phyloP scores from a whole-genome alignment of 371 early-diverging fungal genomes.

The Mucor indicus region DNA sequence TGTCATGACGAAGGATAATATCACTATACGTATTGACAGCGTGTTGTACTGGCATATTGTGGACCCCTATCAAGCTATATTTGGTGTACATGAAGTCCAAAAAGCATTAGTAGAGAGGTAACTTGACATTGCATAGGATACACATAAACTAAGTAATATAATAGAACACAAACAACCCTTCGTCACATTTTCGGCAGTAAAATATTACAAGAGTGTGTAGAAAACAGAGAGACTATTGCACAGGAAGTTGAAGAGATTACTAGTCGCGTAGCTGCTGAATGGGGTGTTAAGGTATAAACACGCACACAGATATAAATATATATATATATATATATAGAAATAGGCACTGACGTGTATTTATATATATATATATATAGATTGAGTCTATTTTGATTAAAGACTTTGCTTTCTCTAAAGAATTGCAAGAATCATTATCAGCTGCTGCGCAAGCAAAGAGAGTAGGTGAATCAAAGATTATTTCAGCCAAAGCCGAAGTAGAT shows the following conservation, averaged over 20 bases:
- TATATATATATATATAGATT: constrained; percentile 29
- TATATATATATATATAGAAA: not conserved
- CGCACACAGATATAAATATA: not conserved
- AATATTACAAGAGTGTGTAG: constrained; percentile 72
- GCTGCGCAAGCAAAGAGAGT: constrained; percentile 91
- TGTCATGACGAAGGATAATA: constrained; percentile 91
- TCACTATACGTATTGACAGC: constrained; percentile 75
- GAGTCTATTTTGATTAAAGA: constrained; percentile 89
- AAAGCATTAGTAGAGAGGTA: constrained; percentile 76
- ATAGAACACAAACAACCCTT: constrained; percentile 71
- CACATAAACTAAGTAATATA: too few relatives aligned
- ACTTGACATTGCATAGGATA: not conserved
- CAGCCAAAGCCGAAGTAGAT: constrained; percentile 89
- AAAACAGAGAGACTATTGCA: constrained; percentile 84
- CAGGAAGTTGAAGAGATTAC: constrained; percentile 81
- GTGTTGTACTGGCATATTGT: constrained; percentile 84
- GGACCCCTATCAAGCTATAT: constrained; percentile 81
- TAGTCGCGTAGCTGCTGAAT: constrained; percentile 59
- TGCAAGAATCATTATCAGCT: constrained; percentile 81
- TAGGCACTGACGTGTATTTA: not conserved
- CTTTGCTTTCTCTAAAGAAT: constrained; percentile 67
- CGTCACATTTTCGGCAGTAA: constrained; percentile 68
- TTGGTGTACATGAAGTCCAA: constrained; percentile 70
- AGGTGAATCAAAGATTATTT: constrained; percentile 88
- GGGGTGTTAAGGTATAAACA: constrained; percentile 70